Evolutionary conservation across 1,284 basidiomycete genomes (phyloP).

Genomic region (Fomitopsis pinicola): DNA sequence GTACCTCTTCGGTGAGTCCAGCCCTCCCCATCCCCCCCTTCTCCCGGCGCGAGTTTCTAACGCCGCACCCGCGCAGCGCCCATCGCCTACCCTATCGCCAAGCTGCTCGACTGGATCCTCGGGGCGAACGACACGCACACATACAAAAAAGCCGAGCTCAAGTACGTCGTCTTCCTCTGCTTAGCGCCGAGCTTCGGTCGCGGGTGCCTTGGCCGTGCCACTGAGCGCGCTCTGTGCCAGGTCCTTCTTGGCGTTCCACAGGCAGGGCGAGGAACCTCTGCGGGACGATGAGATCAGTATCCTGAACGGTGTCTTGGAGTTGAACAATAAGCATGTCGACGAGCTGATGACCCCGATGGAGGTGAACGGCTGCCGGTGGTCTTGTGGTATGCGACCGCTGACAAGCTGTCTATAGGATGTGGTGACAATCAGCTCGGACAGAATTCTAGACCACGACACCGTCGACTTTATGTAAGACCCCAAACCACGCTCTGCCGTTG

Average conservation of each 20-base stretch:
- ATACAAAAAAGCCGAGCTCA: constrained; percentile 91
- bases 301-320: constrained; percentile 82
- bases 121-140: constrained; percentile 71
- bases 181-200: not conserved
- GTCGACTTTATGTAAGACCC: constrained; percentile 69
- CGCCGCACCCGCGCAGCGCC: constrained; percentile 47
- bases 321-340: constrained; percentile 81
- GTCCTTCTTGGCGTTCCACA: constrained; percentile 89
- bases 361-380: constrained; percentile 32
- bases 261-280: constrained; percentile 82
- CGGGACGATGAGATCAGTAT: constrained; percentile 89
- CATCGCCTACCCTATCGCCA: constrained; percentile 86
- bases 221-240: constrained; percentile 4
- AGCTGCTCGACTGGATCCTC: constrained; percentile 77
- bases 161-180: constrained; percentile 29
- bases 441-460: constrained; percentile 74
- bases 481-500: not conserved
- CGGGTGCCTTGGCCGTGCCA: no score
- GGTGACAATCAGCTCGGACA: constrained; percentile 72
- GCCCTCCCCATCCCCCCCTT: no score
- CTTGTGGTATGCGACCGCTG: not conserved
- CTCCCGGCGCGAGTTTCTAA: not conserved
- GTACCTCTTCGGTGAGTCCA: constrained; percentile 64
- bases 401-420: constrained; percentile 55
- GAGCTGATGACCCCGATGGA: constrained; percentile 86